Base-by-base conservation (phyloP, 73 alveolate species). In the Tetrahymena borealis region DNA sequence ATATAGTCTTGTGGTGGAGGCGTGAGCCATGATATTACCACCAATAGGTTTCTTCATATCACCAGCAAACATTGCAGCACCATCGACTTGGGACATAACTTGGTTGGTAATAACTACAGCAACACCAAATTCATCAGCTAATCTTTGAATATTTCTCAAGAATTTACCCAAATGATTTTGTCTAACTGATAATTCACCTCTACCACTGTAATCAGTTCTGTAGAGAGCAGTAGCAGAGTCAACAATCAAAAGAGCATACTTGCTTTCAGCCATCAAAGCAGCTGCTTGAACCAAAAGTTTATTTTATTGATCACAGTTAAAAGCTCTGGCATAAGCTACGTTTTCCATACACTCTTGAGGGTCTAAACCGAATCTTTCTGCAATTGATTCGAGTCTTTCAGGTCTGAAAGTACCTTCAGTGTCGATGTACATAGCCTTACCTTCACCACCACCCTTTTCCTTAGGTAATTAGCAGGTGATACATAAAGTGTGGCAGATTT, bases 1-100 rank as follows among this genome's bases (percentile, higher is more conserved):
- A 94, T 94, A 96, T 18, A 98, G 96, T 91, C 99, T 98, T 12
- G 99, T 98, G 90, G 99, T 98, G 33, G 99, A 95, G 15, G 99
- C 99, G 93, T 98, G 99, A 41, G 99, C 99, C 95, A 99, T 98
- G 39, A 99, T 98, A 96, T 99, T 99, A 39, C 99, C 99, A 2
- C 99, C 99, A 35, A 98, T 98, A 36, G 99, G 99, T 94, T 99
- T 98, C 97, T 97, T 98, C 93, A 97, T 78, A 93, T 98, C 99
- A 16, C 99, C 99, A 33, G 96, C 97, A 36, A 96, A 98, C 98
- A 98, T 95, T 41, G 97, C 96, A n/a, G 98, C 97, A 38, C 99
- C 99, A 93, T 98, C 99, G 16, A 98, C 99, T 78, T 96, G 94
- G 90, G 99, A 98, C 91, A 98, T 99, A 42, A 98, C 99, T 96